Percentiles rank a stretch among this genome's conserved stretches.
phyloP scores from a whole-genome alignment of 1,284 basidiomycete species.

The Farysia itapuensis region DNA sequence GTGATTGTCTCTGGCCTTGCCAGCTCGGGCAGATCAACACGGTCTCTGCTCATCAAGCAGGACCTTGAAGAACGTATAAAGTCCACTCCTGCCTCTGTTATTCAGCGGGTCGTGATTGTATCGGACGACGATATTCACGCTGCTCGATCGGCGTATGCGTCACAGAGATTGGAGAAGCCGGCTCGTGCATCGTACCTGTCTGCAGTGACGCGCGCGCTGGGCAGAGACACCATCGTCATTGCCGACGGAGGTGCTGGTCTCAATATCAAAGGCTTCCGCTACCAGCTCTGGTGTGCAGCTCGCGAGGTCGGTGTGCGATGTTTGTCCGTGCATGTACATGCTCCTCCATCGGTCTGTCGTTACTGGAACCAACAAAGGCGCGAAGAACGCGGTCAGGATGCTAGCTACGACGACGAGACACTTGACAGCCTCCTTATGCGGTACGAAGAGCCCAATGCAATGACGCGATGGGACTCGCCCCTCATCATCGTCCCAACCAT shows the following conservation, averaged over 20 bases:
- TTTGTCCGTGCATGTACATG: constrained; percentile 74
- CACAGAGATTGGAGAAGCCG: constrained; percentile 81
- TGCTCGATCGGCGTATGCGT: constrained; percentile 70
- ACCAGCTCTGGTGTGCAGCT: constrained; percentile 95
- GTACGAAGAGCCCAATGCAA: constrained; percentile 93
- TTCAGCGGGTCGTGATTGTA: constrained; percentile 68
- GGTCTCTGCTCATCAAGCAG: constrained; percentile 70
- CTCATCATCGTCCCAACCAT: constrained; percentile 73
- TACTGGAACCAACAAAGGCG: constrained; percentile 71
- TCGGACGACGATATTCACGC: constrained; percentile 77
- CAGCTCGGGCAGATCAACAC: constrained; percentile 78
- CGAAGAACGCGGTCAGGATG: constrained; percentile 58
- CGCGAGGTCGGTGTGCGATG: constrained; percentile 81
- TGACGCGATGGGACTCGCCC: constrained; percentile 96
- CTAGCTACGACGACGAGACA: constrained; percentile 73
- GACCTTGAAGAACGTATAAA: constrained; percentile 68
- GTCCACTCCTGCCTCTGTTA: constrained; percentile 63
- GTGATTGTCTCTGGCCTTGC: constrained; percentile 90
- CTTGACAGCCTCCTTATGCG: constrained; percentile 85
- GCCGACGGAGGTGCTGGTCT: constrained; percentile 77
- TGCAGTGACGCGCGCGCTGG: constrained; percentile 75
- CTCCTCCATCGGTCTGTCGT: constrained; percentile 64
- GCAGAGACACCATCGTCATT: constrained; percentile 76
- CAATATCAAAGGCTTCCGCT: constrained; percentile 93
- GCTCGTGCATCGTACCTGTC: constrained; percentile 85